phyloP scores from a whole-genome alignment of 2,329 filamentous ascomycete genomes.

The Botrytis byssoidea region DNA sequence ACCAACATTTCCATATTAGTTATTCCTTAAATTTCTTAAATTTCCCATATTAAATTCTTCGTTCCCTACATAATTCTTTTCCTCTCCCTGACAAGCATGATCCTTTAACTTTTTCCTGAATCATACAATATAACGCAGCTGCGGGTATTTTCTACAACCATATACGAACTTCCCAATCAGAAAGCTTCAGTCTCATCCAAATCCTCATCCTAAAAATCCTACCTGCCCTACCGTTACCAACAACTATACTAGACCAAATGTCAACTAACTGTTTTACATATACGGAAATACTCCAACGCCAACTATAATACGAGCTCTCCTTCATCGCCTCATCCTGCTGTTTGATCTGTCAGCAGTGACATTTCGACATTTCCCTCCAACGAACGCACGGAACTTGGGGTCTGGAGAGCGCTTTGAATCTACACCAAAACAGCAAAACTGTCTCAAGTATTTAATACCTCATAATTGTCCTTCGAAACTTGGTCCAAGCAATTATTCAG shows the following conservation, averaged over 20 bases:
- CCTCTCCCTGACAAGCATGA: not conserved
- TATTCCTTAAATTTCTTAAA: not conserved
- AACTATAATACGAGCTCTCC: not conserved
- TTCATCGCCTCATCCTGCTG: not conserved
- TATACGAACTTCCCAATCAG: not conserved
- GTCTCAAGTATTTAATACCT: conserved; percentile 10
- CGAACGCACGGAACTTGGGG: conserved; percentile 1
- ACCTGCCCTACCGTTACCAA: not conserved
- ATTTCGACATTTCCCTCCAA: not conserved
- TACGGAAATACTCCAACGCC: not conserved
- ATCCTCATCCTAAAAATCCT: not conserved
- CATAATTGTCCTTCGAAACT: not conserved
- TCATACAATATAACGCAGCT: not conserved
- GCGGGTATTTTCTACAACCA: not conserved
- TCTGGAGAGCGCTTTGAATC: not conserved
- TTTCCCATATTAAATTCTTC: not conserved
- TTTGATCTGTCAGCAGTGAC: not conserved
- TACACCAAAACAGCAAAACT: not conserved
- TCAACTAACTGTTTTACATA: not conserved
- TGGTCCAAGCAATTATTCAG: not conserved
- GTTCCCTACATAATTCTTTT: not conserved
- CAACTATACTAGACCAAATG: not conserved
- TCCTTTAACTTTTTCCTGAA: not conserved
- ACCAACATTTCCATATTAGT: not conserved
- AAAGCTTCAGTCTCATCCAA: not conserved